A percentile compares a stretch with the other conserved stretches of the same genome.
phyloP scores from a whole-genome alignment of 306 rosid species.

The Vicia sativa region DNA sequence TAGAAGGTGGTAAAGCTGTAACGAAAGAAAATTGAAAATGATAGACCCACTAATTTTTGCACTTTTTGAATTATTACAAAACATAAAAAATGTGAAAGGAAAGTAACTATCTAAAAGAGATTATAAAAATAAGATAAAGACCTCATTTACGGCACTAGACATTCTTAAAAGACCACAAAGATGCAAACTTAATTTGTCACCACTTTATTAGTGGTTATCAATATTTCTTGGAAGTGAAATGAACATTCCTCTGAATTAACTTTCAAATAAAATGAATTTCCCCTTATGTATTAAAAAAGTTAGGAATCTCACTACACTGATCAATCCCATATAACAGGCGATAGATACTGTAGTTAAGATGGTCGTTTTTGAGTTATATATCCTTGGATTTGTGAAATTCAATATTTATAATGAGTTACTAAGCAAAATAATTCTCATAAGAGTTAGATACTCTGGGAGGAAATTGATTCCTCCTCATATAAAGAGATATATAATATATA shows the following conservation, averaged over 20 bases:
- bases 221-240: constrained; percentile 8
- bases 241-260: neutral
- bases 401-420: too few species aligned
- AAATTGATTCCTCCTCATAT: neutral
- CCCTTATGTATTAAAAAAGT: neutral
- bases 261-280: neutral
- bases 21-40: neutral
- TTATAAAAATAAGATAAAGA: neutral
- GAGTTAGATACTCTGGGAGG: neutral
- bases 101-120: neutral
- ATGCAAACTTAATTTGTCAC: neutral
- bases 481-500: too few species aligned
- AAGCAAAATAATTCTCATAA: too few species aligned
- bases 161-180: neutral
- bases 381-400: too few species aligned
- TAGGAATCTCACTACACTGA: neutral
- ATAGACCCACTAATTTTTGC: neutral
- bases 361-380: neutral
- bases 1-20: constrained; percentile 8
- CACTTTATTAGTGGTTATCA: neutral
- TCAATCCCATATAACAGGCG: neutral
- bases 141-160: neutral
- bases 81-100: neutral
- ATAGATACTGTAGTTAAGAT: neutral
- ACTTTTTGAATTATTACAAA: neutral